These are phyloP conservation scores for Magnaporthiopsis rhizophila DNA, from an alignment of 2,329 filamentous ascomycete genomes.

Conservation along the genomic window DNA sequence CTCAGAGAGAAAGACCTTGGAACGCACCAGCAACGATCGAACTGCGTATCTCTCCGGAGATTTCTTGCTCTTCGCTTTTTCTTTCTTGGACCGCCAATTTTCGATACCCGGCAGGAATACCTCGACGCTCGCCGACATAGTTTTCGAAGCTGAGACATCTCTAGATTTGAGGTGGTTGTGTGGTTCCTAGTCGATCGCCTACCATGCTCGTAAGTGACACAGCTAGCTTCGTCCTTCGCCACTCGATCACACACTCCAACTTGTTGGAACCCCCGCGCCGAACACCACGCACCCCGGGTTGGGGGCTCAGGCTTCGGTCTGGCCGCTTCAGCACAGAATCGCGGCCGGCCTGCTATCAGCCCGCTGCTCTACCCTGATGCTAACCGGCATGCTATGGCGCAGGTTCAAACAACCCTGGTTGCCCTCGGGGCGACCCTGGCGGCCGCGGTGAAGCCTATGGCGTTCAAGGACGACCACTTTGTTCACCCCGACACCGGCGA, in stretches of 20 bases:
- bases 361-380: background rate
- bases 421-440: constrained; percentile 45
- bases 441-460: constrained; percentile 48
- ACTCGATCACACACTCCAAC: no score
- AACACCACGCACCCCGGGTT: no score
- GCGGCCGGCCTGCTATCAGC: background rate
- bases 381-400: background rate
- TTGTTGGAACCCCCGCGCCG: no score
- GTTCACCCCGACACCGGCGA: constrained; percentile 50
- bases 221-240: no score
- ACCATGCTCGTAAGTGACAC: background rate
- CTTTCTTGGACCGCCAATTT: background rate
- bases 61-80: background rate
- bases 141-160: background rate
- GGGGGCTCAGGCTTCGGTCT: no score
- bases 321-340: background rate
- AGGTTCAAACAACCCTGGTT: constrained; percentile 38
- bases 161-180: background rate
- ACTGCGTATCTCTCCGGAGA: background rate
- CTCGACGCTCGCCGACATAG: background rate
- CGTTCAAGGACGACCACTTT: constrained; percentile 49
- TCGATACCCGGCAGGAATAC: background rate
- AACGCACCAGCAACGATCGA: background rate
- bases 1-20: background rate
- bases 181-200: background rate